A percentile compares a stretch with the other conserved stretches of the same genome.
Conservation (phyloP, 2,329 filamentous ascomycete genomes). For the Trichoderma sp. region DNA sequence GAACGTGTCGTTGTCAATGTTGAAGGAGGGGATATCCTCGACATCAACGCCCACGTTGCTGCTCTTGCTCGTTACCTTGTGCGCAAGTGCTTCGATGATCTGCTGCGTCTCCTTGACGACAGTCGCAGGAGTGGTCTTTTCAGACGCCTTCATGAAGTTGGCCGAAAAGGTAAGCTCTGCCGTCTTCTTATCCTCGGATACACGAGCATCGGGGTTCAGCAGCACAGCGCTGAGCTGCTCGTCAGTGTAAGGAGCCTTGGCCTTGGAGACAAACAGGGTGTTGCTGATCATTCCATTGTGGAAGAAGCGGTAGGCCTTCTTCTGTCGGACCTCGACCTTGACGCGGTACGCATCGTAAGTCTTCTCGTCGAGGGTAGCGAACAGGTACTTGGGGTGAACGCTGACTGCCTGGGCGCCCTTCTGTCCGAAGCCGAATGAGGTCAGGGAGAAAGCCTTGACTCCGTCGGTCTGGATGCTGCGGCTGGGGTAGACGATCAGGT, state of each 20-base stretch:
- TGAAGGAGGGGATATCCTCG: slow-evolving; percentile 81
- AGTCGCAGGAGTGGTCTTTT: slow-evolving; percentile 50
- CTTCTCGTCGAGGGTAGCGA: slow-evolving; percentile 83
- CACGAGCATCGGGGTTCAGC: slow-evolving; percentile 89
- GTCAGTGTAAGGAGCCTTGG: slow-evolving; percentile 83
- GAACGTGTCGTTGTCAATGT: slow-evolving; percentile 92
- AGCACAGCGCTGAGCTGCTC: slow-evolving; percentile 83
- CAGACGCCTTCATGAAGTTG: slow-evolving; percentile 63
- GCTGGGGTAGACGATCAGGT: slow-evolving; percentile 96
- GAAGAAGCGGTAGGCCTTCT: slow-evolving; percentile 98
- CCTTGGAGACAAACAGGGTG: slow-evolving; percentile 94
- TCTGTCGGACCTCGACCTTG: slow-evolving; percentile 91
- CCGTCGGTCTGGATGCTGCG: slow-evolving; percentile 95
- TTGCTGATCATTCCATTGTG: slow-evolving; percentile 99
- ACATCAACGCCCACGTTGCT: slow-evolving; percentile 93
- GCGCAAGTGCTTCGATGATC: slow-evolving; percentile 74
- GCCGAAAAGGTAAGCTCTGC: slow-evolving; percentile 70
- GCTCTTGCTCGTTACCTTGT: slow-evolving; percentile 51
- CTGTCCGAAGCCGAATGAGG: slow-evolving; percentile 98
- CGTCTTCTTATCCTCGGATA: slow-evolving; percentile 81
- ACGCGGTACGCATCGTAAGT: slow-evolving; percentile 77
- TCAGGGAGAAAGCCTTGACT: slow-evolving; percentile 97
- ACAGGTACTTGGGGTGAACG: slow-evolving; percentile 95
- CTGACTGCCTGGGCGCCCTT: slow-evolving; percentile 98
- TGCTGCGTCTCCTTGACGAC: slow-evolving; percentile 63